Conservation (phyloP, 2,329 filamentous ascomycete genomes). For the Furcasterigmium sp. region DNA sequence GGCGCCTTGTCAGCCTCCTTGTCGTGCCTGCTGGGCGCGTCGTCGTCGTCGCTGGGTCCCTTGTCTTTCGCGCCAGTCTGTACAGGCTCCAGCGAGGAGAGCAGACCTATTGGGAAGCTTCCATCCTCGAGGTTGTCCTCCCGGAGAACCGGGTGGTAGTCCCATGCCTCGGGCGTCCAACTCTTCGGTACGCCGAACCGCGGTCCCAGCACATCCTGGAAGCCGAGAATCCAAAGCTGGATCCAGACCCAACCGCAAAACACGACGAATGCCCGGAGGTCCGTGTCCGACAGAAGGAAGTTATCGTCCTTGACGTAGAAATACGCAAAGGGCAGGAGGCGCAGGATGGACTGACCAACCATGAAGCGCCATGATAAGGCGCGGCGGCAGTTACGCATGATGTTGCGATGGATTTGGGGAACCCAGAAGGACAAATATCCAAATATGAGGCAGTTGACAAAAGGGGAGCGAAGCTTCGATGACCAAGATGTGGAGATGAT, state of each 20-base stretch:
- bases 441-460: constrained; percentile 61
- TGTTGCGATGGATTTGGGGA: constrained; percentile 88
- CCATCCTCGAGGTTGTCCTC: constrained; percentile 78
- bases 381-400: constrained; percentile 83
- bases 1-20: constrained; percentile 25
- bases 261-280: constrained; percentile 57
- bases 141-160: constrained; percentile 87
- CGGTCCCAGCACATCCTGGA: constrained; percentile 81
- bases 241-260: constrained; percentile 79
- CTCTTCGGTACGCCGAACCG: constrained; percentile 74
- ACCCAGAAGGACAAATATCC: constrained; percentile 86
- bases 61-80: constrained; percentile 17
- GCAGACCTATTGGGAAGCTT: constrained; percentile 72
- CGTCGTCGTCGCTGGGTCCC: constrained; percentile 13
- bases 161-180: constrained; percentile 73
- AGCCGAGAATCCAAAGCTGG: constrained; percentile 72
- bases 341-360: constrained; percentile 72
- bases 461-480: constrained; percentile 45
- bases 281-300: constrained; percentile 70
- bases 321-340: constrained; percentile 77
- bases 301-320: constrained; percentile 78
- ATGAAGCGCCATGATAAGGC: constrained; percentile 92
- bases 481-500: constrained; percentile 59
- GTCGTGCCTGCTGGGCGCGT: constrained; percentile 16
- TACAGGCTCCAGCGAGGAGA: constrained; percentile 28